These are phyloP conservation scores for Eucalyptus microcorys DNA, from an alignment of 345 rosid species.

Conservation along the genomic window DNA sequence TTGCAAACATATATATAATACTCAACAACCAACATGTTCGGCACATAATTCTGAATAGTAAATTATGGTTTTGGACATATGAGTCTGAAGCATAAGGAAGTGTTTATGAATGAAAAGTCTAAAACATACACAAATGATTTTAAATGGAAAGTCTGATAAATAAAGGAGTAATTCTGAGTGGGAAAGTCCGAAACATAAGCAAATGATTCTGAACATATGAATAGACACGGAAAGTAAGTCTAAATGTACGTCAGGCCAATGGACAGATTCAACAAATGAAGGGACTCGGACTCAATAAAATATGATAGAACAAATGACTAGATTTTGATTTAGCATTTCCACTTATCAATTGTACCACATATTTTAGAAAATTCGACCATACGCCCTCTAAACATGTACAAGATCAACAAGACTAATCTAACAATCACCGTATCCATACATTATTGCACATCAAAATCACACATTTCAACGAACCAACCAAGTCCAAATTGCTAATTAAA, in stretches of 20 bases:
- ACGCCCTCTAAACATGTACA: neutral
- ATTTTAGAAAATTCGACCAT: neutral
- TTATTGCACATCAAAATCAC: neutral
- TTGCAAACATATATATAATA: neutral
- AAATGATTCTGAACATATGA: neutral
- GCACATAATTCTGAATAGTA: neutral
- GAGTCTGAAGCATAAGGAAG: neutral
- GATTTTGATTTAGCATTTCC: neutral
- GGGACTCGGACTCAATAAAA: rapidly evolving
- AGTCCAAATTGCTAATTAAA: neutral
- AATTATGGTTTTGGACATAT: rapidly evolving
- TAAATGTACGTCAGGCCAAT: no score
- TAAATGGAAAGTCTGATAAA: neutral
- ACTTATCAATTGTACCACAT: neutral
- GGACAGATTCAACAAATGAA: no score
- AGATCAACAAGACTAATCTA: neutral
- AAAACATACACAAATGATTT: neutral
- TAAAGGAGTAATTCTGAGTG: no score
- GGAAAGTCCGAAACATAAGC: neutral
- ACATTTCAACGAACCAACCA: rapidly evolving
- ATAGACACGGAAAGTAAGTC: neutral
- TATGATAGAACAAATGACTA: neutral
- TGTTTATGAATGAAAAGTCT: neutral
- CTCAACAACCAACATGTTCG: neutral
- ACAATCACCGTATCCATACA: neutral